Evolutionary conservation across 2,329 filamentous ascomycete species (phyloP).

Genomic region (Fusarium robinianum): DNA sequence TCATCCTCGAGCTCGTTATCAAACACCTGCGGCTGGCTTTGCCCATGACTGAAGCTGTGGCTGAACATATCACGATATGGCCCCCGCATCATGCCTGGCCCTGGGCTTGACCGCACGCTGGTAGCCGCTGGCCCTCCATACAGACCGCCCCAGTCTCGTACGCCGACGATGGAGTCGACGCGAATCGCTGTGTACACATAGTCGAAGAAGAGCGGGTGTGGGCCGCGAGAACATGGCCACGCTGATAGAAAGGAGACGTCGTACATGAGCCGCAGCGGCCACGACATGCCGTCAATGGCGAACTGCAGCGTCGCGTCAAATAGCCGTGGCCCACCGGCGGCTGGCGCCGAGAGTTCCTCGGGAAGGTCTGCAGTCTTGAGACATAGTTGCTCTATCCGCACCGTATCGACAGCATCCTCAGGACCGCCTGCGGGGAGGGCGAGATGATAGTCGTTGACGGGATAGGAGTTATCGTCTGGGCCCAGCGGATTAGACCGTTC

Average conservation of each 20-base stretch:
- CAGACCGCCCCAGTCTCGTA: slow-evolving; percentile 66
- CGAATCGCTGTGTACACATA: slow-evolving; percentile 64
- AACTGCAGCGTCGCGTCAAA: slow-evolving; percentile 67
- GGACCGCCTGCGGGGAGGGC: slow-evolving; percentile 57
- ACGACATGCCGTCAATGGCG: slow-evolving; percentile 65
- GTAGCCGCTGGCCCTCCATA: slow-evolving; percentile 39
- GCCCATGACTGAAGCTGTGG: slow-evolving; percentile 30
- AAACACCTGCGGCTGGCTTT: slow-evolving; percentile 22
- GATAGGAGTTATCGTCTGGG: slow-evolving; percentile 63
- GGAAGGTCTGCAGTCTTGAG: slow-evolving; percentile 54
- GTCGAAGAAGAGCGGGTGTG: slow-evolving; percentile 74
- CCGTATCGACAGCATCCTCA: slow-evolving; percentile 64
- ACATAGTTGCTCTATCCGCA: slow-evolving; percentile 70
- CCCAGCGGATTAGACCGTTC: slow-evolving; percentile 72
- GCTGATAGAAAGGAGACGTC: slow-evolving; percentile 70
- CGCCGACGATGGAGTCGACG: slow-evolving; percentile 67
- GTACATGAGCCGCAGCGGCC: slow-evolving; percentile 65
- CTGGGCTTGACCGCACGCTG: slow-evolving; percentile 45
- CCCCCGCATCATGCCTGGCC: slow-evolving; percentile 36
- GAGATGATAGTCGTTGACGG: slow-evolving; percentile 69
- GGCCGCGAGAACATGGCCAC: slow-evolving; percentile 66
- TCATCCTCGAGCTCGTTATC: slow-evolving; percentile 45
- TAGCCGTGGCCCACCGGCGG: slow-evolving; percentile 48
- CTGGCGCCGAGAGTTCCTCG: slow-evolving; percentile 27
- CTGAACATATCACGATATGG: slow-evolving; percentile 35